These are phyloP conservation scores for Geotrichum macrosporum DNA, from an alignment of 1,139 yeast genomes.

Conservation along the genomic window DNA sequence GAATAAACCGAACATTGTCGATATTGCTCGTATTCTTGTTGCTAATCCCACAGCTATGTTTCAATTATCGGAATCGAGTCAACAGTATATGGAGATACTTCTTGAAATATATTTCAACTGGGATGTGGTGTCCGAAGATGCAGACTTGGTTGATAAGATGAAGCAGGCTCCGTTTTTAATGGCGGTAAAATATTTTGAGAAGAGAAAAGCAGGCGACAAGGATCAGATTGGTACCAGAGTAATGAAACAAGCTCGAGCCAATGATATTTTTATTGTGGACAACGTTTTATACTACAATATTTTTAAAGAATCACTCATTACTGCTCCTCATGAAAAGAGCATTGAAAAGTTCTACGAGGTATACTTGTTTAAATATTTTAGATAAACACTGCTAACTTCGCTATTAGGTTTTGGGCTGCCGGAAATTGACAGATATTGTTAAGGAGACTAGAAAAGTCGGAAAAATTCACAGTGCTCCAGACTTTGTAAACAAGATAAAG, in stretches of 20 bases:
- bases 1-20: slow-evolving; percentile 35
- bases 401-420: slow-evolving; percentile 31
- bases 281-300: slow-evolving; percentile 39
- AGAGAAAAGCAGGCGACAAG: slow-evolving; percentile 2
- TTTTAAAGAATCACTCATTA: slow-evolving; percentile 35
- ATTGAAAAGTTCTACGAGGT: slow-evolving; percentile 36
- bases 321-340: slow-evolving; percentile 38
- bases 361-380: background rate
- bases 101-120: slow-evolving; percentile 32
- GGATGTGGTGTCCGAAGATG: slow-evolving; percentile 27
- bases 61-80: slow-evolving; percentile 29
- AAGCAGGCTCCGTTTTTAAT: slow-evolving; percentile 33
- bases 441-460: slow-evolving; percentile 29
- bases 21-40: slow-evolving; percentile 34
- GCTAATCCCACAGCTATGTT: slow-evolving; percentile 35
- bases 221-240: slow-evolving; percentile 6
- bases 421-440: slow-evolving; percentile 30
- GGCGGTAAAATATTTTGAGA: slow-evolving; percentile 28
- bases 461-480: slow-evolving; percentile 13
- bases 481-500: slow-evolving; percentile 19
- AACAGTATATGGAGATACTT: slow-evolving; percentile 33
- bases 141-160: slow-evolving; percentile 33
- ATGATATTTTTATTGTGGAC: slow-evolving; percentile 39
- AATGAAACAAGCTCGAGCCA: slow-evolving; percentile 30
- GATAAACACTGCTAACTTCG: background rate